A percentile compares a stretch with the other conserved stretches of the same genome.
Evolutionary conservation across 192 early-diverging fungal genomes (phyloP).

Genomic region (Backusella westeae): DNA sequence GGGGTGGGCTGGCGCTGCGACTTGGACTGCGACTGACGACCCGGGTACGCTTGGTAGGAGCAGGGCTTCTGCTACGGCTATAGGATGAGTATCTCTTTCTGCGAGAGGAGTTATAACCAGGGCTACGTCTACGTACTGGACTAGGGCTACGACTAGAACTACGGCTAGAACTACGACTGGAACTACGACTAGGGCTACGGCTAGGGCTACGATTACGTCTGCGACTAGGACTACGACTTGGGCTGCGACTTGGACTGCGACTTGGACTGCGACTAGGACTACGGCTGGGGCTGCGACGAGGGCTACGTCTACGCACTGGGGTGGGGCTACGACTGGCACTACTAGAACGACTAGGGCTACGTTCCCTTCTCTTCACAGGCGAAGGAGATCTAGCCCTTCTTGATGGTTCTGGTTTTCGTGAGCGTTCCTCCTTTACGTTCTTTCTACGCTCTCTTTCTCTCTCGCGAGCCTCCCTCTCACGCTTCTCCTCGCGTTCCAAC

Average conservation of each 20-base stretch:
- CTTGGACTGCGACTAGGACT: neutral
- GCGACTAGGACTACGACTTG: neutral
- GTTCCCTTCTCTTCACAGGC: neutral
- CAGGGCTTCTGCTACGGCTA: neutral
- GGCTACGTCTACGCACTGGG: constrained; percentile 4
- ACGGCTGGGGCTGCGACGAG: constrained; percentile 11
- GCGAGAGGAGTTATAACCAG: neutral
- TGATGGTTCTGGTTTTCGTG: neutral
- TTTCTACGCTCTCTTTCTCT: constrained; percentile 20
- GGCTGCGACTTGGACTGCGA: neutral
- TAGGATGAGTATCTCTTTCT: neutral
- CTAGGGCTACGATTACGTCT: neutral
- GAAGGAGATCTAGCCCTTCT: neutral
- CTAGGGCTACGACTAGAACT: neutral
- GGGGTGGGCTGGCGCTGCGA: constrained; percentile 35
- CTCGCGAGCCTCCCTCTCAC: neutral
- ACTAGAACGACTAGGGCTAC: neutral
- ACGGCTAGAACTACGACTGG: constrained; percentile 6
- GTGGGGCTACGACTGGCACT: constrained; percentile 14
- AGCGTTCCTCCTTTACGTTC: neutral
- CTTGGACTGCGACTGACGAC: constrained; percentile 12
- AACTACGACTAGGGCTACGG: neutral
- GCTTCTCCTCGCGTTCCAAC: neutral
- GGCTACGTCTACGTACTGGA: neutral
- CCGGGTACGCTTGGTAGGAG: neutral